Percentiles rank a stretch among this genome's conserved stretches.
These are phyloP conservation scores for Cryphonectria radicalis DNA, from an alignment of 2,329 filamentous ascomycete species.

Conservation along the genomic window DNA sequence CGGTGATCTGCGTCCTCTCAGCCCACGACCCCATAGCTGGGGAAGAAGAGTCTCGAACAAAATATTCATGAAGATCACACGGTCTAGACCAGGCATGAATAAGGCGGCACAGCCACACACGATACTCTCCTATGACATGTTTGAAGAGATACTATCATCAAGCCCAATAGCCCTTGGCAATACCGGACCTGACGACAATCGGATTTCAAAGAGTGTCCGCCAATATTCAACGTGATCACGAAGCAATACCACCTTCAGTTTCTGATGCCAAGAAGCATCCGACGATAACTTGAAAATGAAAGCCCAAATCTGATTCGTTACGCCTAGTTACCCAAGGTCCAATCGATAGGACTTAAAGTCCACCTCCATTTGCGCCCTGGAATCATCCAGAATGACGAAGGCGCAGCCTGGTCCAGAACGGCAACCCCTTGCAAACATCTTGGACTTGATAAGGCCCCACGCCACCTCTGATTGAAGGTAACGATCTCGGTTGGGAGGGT, in stretches of 20 bases:
- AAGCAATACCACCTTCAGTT: constrained; percentile 6
- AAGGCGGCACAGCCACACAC: not conserved
- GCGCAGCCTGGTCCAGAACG: not conserved
- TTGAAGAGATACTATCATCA: not conserved
- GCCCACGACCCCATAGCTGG: not conserved
- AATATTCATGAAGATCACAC: not conserved
- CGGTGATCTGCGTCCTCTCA: not conserved
- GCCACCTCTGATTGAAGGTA: not conserved
- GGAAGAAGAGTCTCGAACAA: not conserved
- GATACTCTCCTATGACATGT: not conserved
- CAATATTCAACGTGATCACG: not conserved
- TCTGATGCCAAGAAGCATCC: not conserved
- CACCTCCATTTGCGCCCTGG: not conserved
- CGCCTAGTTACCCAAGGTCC: not conserved
- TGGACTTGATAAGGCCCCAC: not conserved
- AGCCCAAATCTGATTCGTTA: not conserved
- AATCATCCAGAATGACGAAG: not conserved
- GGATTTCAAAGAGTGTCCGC: not conserved
- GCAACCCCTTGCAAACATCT: not conserved
- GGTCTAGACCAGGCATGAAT: not conserved
- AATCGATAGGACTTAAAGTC: not conserved
- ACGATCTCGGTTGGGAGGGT: not conserved
- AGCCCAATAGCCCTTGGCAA: not conserved
- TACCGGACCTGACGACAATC: not conserved
- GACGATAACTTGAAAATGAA: not conserved